Conservation (phyloP, 768 basidiomycete species). For the Russula griseocarnosa region DNA sequence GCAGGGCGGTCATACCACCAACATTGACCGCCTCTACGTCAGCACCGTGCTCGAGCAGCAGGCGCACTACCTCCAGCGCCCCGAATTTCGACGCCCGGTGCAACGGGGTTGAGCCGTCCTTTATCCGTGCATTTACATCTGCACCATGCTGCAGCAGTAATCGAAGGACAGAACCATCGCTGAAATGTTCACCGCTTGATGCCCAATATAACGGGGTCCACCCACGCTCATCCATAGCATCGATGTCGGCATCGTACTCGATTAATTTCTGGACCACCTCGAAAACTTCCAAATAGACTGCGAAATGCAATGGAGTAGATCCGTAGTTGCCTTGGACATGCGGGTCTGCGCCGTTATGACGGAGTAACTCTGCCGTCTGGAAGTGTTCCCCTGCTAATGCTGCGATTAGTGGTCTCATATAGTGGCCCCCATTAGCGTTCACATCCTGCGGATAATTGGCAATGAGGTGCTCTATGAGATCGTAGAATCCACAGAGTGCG, state of each 20-base stretch:
- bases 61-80: neutral
- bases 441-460: neutral
- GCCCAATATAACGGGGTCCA: neutral
- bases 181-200: neutral
- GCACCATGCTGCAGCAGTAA: neutral
- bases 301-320: neutral
- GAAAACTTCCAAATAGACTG: neutral
- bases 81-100: neutral
- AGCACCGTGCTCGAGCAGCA: neutral
- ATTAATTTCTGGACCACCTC: neutral
- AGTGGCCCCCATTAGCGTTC: neutral
- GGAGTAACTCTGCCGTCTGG: neutral
- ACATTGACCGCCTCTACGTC: neutral
- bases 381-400: neutral
- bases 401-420: neutral
- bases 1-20: too few relatives aligned
- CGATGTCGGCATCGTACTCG: neutral
- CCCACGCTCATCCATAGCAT: neutral
- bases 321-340: accelerated
- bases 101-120: neutral
- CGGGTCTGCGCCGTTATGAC: neutral
- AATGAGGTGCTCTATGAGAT: neutral
- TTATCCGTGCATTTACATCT: neutral
- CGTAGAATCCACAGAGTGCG: neutral
- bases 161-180: neutral